Conservation (phyloP, 2,329 filamentous ascomycete genomes). For the Periconia macrospinosa region DNA sequence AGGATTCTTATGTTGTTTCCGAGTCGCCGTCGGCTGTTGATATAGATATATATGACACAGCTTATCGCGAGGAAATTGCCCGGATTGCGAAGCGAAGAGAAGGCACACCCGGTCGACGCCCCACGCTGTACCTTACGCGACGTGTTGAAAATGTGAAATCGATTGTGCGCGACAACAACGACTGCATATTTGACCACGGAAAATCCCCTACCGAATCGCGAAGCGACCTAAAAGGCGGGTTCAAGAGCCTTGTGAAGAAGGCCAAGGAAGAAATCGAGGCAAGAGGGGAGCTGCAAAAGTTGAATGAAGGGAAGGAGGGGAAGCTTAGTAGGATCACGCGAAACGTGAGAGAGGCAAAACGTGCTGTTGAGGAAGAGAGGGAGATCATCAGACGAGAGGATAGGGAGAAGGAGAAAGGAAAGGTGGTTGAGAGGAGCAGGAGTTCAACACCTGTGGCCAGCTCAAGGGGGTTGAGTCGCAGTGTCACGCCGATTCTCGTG, state of each 20-base stretch:
- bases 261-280: conserved; percentile 37
- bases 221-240: conserved; percentile 31
- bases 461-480: conserved; percentile 21
- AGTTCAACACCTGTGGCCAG: conserved; percentile 9
- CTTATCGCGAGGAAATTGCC: conserved; percentile 80
- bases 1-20: conserved; percentile 61
- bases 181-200: conserved; percentile 35
- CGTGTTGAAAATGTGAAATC: conserved; percentile 51
- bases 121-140: conserved; percentile 61
- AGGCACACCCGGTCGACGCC: conserved; percentile 27
- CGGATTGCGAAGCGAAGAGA: conserved; percentile 62
- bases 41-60: conserved; percentile 84
- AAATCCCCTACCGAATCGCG: conserved; percentile 21
- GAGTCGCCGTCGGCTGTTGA: conserved; percentile 85
- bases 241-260: conserved; percentile 41
- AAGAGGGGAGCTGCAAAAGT: conserved; percentile 34
- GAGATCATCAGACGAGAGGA: conserved; percentile 36
- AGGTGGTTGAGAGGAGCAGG: conserved; percentile 21
- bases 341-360: conserved; percentile 35
- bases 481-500: conserved; percentile 22
- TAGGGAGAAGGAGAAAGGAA: conserved; percentile 22
- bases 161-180: conserved; percentile 34
- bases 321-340: conserved; percentile 34
- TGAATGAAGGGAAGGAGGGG: conserved; percentile 37
- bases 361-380: conserved; percentile 38